Base-by-base conservation (phyloP, 345 rosid genomes). In the Theobroma cacao region DNA sequence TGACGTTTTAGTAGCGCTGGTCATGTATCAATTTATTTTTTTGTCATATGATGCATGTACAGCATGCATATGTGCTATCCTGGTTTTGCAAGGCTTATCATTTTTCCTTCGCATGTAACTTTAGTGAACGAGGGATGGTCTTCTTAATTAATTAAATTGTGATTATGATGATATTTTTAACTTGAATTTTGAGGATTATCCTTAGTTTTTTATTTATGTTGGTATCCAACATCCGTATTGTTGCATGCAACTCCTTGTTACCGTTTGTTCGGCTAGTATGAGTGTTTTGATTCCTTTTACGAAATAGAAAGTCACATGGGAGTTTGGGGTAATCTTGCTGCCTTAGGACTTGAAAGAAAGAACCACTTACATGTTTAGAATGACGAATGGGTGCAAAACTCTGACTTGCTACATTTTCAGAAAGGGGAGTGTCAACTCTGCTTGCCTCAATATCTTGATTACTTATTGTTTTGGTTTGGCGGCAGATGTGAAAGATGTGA, bases 401-500 rank as follows among this genome's bases (percentile, higher is more conserved):
- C 20, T 52, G 22, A 4, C 28, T 0, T 38, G 48, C 15, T 18
- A 26, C 8, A 45, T 33, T 43, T 26, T 43, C 2, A 0, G 34
- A 26, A 26, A 36, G 33, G 22, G 73, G n/a, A 45, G 17, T 43
- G 72, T 45, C 55, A 68, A 45, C n/a, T 26, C 33, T 45, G 30
- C 61, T 52, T 28, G 36, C 30, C 10, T 52, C 18, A 5, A 20
- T 36, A 52, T 50, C 11, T 71, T 30, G 58, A 48, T 70, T 47
- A 70, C 31, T 71, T 52, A 75, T 60, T 17, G 1, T 30, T 61
- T 20, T 61, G 43, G 34, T 38, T 72, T 81, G 75, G 34, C 75
- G 78, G 80, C 92, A 97, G 99, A 97, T 79, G 99, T 97, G 80
- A 97, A 97, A 84, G 98, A 97, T 77, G 97, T 97, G 33, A 94